Conservation (phyloP, 2,329 filamentous ascomycete species). For the Monilinia polystroma region DNA sequence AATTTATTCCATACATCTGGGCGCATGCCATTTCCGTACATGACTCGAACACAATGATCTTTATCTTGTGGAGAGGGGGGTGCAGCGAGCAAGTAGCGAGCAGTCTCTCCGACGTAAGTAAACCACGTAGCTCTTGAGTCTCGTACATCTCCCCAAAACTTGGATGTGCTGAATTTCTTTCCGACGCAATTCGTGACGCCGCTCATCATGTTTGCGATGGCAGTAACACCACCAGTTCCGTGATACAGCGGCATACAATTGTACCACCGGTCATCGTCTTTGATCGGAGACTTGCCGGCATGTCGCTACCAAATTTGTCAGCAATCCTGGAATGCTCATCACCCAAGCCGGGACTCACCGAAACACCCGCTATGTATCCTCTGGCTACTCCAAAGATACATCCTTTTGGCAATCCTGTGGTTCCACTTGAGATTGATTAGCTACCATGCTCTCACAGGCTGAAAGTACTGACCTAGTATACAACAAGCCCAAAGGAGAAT, state of each 20-base stretch:
- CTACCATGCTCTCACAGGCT: neutral
- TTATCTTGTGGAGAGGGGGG: slow-evolving; percentile 62
- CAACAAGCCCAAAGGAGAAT: slow-evolving; percentile 62
- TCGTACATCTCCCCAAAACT: slow-evolving; percentile 71
- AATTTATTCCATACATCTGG: slow-evolving; percentile 68
- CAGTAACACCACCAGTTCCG: slow-evolving; percentile 45
- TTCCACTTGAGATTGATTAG: slow-evolving; percentile 52
- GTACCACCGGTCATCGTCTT: slow-evolving; percentile 62
- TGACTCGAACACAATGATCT: slow-evolving; percentile 56
- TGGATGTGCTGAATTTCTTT: slow-evolving; percentile 64
- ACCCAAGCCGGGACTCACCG: slow-evolving; percentile 24
- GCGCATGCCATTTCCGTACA: slow-evolving; percentile 66
- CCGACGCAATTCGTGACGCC: slow-evolving; percentile 60
- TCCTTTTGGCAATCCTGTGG: slow-evolving; percentile 73
- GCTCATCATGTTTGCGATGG: slow-evolving; percentile 37
- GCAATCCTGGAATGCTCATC: neutral
- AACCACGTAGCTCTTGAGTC: slow-evolving; percentile 68
- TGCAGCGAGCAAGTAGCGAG: slow-evolving; percentile 69
- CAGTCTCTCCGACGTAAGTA: slow-evolving; percentile 76
- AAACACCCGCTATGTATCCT: slow-evolving; percentile 38
- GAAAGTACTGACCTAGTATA: slow-evolving; percentile 58
- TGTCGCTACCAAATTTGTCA: slow-evolving; percentile 1
- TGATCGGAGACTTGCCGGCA: slow-evolving; percentile 17
- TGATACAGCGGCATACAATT: slow-evolving; percentile 52
- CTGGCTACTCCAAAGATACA: slow-evolving; percentile 57